phyloP scores from a whole-genome alignment of 768 basidiomycete genomes.

The Ephemerocybe angulata region DNA sequence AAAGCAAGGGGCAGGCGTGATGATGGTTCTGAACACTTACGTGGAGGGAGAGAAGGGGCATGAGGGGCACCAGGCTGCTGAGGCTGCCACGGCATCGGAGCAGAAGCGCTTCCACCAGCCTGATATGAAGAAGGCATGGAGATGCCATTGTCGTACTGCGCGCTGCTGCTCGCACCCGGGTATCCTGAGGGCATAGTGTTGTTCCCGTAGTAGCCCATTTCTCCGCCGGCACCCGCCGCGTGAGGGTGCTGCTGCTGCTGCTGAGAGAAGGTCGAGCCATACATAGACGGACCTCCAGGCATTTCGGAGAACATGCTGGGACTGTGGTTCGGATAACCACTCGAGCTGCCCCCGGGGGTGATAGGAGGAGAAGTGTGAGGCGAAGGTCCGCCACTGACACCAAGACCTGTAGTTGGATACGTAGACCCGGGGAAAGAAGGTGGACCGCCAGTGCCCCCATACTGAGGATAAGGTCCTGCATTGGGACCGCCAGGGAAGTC shows the following conservation, averaged over 20 bases:
- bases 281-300: not conserved
- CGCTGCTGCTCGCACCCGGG: not conserved
- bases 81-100: constrained; percentile 12
- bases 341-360: not conserved
- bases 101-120: not conserved
- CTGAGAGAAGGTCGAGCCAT: not conserved
- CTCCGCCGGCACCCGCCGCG: constrained; percentile 2
- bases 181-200: not conserved
- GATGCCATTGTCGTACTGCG: not conserved
- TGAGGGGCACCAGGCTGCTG: constrained; percentile 17
- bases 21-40: constrained; percentile 31
- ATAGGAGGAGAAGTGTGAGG: constrained; percentile 9
- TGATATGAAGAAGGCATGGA: constrained; percentile 8
- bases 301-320: not conserved
- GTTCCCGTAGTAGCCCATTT: constrained; percentile 1
- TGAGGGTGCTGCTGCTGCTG: not conserved
- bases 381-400: constrained; percentile 7
- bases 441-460: not conserved
- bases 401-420: not conserved
- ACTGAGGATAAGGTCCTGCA: not conserved
- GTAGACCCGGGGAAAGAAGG: constrained; percentile 4
- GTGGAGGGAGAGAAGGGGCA: constrained; percentile 32
- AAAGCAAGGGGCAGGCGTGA: not conserved
- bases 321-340: not conserved
- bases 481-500: not conserved